Evolutionary conservation across 176 grass and related monocot genomes (phyloP).

Genomic region (Oryza nivara): DNA sequence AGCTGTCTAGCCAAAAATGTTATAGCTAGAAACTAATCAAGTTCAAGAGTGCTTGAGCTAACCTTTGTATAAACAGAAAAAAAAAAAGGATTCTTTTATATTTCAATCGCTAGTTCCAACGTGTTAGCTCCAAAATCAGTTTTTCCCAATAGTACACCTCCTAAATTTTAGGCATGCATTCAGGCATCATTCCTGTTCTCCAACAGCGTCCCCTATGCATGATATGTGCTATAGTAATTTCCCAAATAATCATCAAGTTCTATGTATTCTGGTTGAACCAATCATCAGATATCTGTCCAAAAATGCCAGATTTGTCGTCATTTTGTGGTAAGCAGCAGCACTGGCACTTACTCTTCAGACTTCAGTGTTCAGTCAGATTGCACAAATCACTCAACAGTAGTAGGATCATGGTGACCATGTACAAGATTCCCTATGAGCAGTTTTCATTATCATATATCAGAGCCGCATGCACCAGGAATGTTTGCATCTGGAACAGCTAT

Average conservation of each 20-base stretch:
- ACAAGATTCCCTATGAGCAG: constrained; percentile 37
- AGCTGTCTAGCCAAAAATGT: not conserved
- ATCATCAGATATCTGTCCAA: not conserved
- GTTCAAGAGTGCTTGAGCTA: not conserved
- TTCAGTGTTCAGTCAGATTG: constrained; percentile 9
- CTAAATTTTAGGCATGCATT: not conserved
- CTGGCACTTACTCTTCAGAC: constrained; percentile 1
- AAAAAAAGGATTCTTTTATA: too few species aligned
- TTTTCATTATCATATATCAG: not conserved
- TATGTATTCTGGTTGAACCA: not conserved
- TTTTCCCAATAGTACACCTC: not conserved
- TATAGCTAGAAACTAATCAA: too few species aligned
- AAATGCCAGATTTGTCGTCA: not conserved
- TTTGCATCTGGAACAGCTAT: constrained; percentile 16
- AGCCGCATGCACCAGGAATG: not conserved
- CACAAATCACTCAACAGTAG: not conserved
- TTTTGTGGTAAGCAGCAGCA: not conserved
- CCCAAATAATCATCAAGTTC: not conserved
- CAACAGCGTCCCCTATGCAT: not conserved
- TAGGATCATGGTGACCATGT: constrained; percentile 25
- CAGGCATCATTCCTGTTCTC: not conserved
- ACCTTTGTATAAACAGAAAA: not conserved
- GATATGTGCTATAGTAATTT: not conserved
- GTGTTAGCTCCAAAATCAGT: not conserved
- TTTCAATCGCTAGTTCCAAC: not conserved